phyloP scores from a whole-genome alignment of 257 asterid species.

The Eustoma russellianum region DNA sequence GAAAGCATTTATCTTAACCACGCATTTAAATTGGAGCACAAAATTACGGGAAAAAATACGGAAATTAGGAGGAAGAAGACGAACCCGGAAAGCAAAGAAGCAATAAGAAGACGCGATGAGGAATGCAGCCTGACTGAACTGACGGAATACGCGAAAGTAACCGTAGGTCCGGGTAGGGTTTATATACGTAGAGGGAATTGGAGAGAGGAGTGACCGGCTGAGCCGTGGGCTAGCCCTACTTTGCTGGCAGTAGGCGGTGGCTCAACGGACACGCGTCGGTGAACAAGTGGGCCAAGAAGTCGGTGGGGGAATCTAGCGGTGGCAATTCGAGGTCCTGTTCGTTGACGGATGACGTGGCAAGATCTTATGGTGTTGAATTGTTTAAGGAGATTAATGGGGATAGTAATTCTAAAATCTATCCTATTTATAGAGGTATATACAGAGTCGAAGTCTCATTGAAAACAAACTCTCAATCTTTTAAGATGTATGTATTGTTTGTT shows the following conservation, averaged over 20 bases:
- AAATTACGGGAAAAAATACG: background rate
- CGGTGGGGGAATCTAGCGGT: slow-evolving; percentile 47
- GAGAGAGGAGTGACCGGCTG: slow-evolving; percentile 34
- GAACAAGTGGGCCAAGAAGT: slow-evolving; percentile 10
- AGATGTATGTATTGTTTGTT: too few relatives aligned
- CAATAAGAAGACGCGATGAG: slow-evolving; percentile 16
- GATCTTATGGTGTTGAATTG: slow-evolving; percentile 12
- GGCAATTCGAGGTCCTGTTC: slow-evolving; percentile 27
- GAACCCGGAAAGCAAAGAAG: slow-evolving; percentile 28
- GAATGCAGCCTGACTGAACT: slow-evolving; percentile 12
- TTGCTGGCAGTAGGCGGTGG: slow-evolving; percentile 35
- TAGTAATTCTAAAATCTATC: slow-evolving; percentile 11
- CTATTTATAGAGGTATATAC: too few relatives aligned
- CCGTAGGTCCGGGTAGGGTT: slow-evolving; percentile 6
- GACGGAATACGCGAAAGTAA: slow-evolving; percentile 7
- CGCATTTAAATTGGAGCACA: background rate
- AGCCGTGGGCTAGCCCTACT: slow-evolving; percentile 19
- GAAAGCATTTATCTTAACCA: background rate
- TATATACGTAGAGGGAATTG: slow-evolving; percentile 60
- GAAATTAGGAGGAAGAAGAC: slow-evolving; percentile 8
- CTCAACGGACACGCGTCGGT: slow-evolving; percentile 22
- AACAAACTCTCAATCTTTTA: too few relatives aligned
- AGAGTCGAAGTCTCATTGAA: too few relatives aligned
- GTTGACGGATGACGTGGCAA: slow-evolving; percentile 36
- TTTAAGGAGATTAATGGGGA: slow-evolving; percentile 10